phyloP scores from a whole-genome alignment of 495 filamentous ascomycete genomes.

The Xylaria intraflava region DNA sequence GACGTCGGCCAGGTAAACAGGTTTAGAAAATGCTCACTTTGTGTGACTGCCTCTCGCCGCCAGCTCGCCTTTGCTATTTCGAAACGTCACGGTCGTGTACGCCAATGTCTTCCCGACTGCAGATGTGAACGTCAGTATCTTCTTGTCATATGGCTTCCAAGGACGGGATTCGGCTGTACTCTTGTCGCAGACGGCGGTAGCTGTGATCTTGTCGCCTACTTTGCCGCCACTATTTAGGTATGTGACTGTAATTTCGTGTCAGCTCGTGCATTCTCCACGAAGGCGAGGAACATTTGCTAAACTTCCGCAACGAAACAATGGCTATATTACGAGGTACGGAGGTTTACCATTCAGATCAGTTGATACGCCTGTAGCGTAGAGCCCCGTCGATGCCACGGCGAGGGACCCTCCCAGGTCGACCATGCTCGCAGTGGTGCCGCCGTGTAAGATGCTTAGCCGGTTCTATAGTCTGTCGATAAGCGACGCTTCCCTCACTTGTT shows the following conservation, averaged over 20 bases:
- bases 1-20: not conserved
- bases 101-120: constrained; percentile 89
- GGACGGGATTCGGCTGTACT: constrained; percentile 45
- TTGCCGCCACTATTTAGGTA: constrained; percentile 80
- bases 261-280: not conserved
- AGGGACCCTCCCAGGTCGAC: constrained; percentile 91
- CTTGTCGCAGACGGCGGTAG: constrained; percentile 71
- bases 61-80: constrained; percentile 66
- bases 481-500: not conserved
- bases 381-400: constrained; percentile 82
- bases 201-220: constrained; percentile 69
- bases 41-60: constrained; percentile 92
- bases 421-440: constrained; percentile 92
- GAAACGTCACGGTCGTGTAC: constrained; percentile 77
- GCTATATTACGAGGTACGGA: not conserved
- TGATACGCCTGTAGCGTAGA: constrained; percentile 84
- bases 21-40: constrained; percentile 57
- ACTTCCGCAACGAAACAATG: not conserved
- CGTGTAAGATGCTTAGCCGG: constrained; percentile 82
- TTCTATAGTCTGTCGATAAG: constrained; percentile 50
- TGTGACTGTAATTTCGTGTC: constrained; percentile 57
- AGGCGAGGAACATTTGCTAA: not conserved
- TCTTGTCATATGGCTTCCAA: not conserved
- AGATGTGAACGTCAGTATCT: not conserved
- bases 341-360: constrained; percentile 79